Base-by-base conservation (phyloP, 352 stramenopile genomes). In the Phytophthora pistaciae region DNA sequence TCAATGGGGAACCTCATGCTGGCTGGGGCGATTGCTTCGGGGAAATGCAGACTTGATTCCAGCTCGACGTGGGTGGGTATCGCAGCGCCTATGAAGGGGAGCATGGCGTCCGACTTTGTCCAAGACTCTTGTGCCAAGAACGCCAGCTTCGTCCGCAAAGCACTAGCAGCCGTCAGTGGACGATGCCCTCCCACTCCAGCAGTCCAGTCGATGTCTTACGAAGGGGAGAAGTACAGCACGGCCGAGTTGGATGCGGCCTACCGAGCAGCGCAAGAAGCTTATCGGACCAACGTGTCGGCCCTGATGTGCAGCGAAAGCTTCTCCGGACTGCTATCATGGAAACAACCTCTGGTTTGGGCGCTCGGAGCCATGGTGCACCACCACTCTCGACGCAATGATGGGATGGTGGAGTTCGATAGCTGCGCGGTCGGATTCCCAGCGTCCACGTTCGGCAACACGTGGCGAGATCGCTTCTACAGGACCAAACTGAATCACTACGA, bases 401-500 rank as follows among this genome's bases (percentile, higher is more conserved):
- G 75, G 20, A 36, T 67, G 23, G 68, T 88, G 16, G 75, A 83
- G 44, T 80, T 73, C 42, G 54, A 78, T 21, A 84, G 77, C 61
- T 82, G 74, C 38, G 40, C 60, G 11, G 55, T n/a, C 3, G 66
- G 67, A 0, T 52, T 83, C 7, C 61, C 70, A 13, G 18, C 29
- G 31, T 60, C 50, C n/a, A 68, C 59, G 52, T 82, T 85, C 36
- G 60, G 55, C 18, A 69, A 38, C 52, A 72, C 48, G 33, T 75
- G 72, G 52, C 38, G 44, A 3, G 63, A 64, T 57, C 29, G 9
- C 13, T 74, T 64, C 66, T 85, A 83, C 68, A 55, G 70, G n/a
- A 65, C 71, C 0, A 65, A 70, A 21, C 56, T 85, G 13, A 83
- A 85, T 44, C 78, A 85, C 60, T 29, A 63, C 5, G 78, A 85